Evolutionary conservation across 169 alveolate genomes (phyloP).

Genomic region (Cryptosporidium ubiquitum): DNA sequence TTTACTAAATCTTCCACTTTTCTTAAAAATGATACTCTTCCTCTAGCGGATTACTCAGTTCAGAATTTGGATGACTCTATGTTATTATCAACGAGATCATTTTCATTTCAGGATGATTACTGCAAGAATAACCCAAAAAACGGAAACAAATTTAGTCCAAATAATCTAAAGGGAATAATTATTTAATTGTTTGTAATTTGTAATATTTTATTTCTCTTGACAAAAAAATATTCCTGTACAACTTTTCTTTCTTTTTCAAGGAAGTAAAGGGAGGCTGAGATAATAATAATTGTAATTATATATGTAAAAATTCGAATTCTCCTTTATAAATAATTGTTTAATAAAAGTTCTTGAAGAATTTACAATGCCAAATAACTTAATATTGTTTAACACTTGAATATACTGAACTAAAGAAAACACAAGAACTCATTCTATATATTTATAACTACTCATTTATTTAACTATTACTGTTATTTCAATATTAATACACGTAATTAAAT

Average conservation of each 20-base stretch:
- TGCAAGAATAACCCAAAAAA: background rate
- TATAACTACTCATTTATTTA: background rate
- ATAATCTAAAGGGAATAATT: conserved; percentile 20
- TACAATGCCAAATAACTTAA: no score
- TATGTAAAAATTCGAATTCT: no score
- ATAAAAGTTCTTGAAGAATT: no score
- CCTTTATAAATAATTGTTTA: no score
- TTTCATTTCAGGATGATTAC: background rate
- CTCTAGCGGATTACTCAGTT: conserved; percentile 58
- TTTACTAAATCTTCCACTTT: conserved; percentile 29
- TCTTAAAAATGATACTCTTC: conserved; percentile 46
- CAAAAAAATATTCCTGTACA: background rate
- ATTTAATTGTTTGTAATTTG: background rate
- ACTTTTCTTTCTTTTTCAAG: background rate
- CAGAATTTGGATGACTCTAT: background rate
- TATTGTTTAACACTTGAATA: no score
- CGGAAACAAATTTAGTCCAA: background rate
- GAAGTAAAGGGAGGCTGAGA: background rate
- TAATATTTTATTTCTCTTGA: background rate
- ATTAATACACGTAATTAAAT: background rate
- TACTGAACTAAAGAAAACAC: no score
- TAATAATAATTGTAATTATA: no score
- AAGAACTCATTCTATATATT: no score
- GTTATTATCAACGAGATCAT: background rate
- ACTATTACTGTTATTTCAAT: no score